Evolutionary conservation across 768 basidiomycete species (phyloP), one percentile per base, ranked within the genome.

Genomic region (Pisolithus tinctorius): DNA sequence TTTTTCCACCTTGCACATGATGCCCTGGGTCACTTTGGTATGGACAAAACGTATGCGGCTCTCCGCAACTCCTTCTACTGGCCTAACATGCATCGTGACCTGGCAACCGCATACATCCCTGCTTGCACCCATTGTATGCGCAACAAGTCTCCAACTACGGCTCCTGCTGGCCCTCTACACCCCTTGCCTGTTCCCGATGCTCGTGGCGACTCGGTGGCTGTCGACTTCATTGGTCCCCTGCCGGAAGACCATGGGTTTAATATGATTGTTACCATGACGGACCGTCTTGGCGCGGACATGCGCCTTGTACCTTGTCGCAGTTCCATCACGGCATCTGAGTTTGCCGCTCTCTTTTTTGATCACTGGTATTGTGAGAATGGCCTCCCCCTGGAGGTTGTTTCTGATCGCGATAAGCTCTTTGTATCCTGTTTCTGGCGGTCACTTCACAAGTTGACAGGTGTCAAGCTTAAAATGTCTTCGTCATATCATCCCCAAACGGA

Each of bases 201-300:
- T 4, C n/a, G n/a, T n/a, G n/a, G n/a, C n/a, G n/a, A n/a, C n/a
- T n/a, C n/a, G n/a, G n/a, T n/a, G n/a, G n/a, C n/a, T n/a, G n/a
- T n/a, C n/a, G n/a, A n/a, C n/a, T n/a, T n/a, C n/a, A n/a, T n/a
- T n/a, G n/a, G n/a, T 52, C 71, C 67, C 0, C 47, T 71, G 0
- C 71, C 68, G 0, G 40, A 50, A 8, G 68, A 72, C 16, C 29
- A 64, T 6, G 66, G 66, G 0, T 59, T 50, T 48, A 51, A 69
- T 40, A 54, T 39, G n/a, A 50, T 67, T 34, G 55, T 60, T 11
- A 58, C 62, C 16, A 56, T 55, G 52, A 64, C 58, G 6, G 55
- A 61, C n/a, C n/a, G n/a, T n/a, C n/a, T n/a, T n/a, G n/a, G n/a
- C n/a, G n/a, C n/a, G n/a, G n/a, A n/a, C n/a, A 47, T 66, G 6